Base-by-base conservation (phyloP, 2,329 filamentous ascomycete genomes). In the Cercospora zeina region DNA sequence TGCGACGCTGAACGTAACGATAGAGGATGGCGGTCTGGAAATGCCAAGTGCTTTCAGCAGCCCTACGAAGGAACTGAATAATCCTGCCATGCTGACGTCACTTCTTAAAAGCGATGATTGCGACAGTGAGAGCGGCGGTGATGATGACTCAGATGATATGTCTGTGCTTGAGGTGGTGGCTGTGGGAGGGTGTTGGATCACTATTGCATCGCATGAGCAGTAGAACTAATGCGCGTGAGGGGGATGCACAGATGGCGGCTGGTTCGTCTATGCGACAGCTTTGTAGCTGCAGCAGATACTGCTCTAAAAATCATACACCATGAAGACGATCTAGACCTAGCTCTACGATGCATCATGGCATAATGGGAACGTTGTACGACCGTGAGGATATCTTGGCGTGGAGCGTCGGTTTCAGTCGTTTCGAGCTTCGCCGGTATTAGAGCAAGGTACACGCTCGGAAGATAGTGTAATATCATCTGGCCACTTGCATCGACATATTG, bases 141-240 rank as follows among this genome's bases (percentile, higher is more conserved):
- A 60, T n/a, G 39, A 37, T 47, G 58, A 55, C 24, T 34, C 24
- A 21, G 50, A 55, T 34, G 21, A 47, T 13, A 9, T 36, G 31
- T 19, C 50, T 33, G 16, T 14, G 16, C 36, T 30, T 4, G 58
- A 60, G 49, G 21, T 33, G 13, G 50, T 60, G 27, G 14, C 45
- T 8, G 50, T 60, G 8, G 58, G 39, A 36, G 39, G 50, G 9
- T 60, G 58, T 31, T 55, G 37, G 50, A 37, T 55, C 9, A 34
- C 50, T 11, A 16, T 60, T 16, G 58, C 58, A 4, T 54, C 36
- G 37, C 36, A 60, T 21, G 51, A 55, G 21, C 58, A 60, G 37
- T 60, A 27, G 24, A n/a, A 33, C 24, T 34, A 14, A 34, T 34
- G 19, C 16, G 37, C 19, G 49, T n/a, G 34, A n/a, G 30, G 24